Conservation (phyloP, 2,329 filamentous ascomycete species). For the Aspergillus sp. region DNA sequence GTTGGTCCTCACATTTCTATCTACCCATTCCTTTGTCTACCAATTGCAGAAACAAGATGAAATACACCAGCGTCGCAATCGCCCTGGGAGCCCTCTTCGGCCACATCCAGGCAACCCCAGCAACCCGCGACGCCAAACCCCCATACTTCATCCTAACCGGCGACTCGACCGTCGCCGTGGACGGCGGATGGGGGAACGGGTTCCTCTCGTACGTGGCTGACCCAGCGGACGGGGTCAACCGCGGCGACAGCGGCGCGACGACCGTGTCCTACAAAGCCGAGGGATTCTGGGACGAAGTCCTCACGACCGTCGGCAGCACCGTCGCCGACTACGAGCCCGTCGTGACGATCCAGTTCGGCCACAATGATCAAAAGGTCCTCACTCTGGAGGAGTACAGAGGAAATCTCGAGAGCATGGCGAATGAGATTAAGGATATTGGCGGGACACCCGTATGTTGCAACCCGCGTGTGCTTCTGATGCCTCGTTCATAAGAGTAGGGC, state of each 20-base stretch:
- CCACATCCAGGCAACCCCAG: background rate
- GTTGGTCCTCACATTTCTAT: background rate
- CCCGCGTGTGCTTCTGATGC: background rate
- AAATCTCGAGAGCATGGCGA: conserved; percentile 9
- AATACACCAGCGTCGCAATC: background rate
- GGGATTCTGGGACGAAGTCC: conserved; percentile 10
- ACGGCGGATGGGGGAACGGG: conserved; percentile 14
- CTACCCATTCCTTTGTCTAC: too few species aligned
- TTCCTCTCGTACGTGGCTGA: conserved; percentile 5
- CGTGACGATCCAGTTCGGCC: conserved; percentile 15
- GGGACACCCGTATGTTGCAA: conserved; percentile 7
- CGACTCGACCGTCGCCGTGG: conserved; percentile 12
- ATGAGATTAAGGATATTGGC: conserved; percentile 7
- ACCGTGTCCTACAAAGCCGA: conserved; percentile 8
- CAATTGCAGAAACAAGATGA: background rate
- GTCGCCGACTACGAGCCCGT: conserved; percentile 6
- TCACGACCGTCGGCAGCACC: background rate
- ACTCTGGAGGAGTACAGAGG: conserved; percentile 2
- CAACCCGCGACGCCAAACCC: background rate
- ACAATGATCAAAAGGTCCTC: conserved; percentile 14
- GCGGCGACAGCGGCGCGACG: conserved; percentile 9
- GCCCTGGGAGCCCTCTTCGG: background rate
- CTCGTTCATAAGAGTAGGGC: background rate
- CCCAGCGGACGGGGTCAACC: conserved; percentile 9
- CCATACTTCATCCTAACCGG: conserved; percentile 12